Evolutionary conservation across 352 stramenopile genomes (phyloP).

Genomic region (Pythium sp.): DNA sequence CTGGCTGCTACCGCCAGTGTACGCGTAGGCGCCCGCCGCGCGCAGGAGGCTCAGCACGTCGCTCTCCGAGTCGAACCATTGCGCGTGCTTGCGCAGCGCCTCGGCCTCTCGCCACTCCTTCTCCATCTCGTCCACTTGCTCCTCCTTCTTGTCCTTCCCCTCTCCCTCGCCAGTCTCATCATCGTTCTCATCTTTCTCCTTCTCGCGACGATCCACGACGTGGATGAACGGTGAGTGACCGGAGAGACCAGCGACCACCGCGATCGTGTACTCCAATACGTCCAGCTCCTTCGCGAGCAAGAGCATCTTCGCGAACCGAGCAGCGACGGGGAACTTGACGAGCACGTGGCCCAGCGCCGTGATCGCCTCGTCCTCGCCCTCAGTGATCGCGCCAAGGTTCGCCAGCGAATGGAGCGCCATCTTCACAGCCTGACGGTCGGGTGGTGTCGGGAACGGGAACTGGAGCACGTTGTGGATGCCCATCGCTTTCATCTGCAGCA

Average conservation of each 20-base stretch:
- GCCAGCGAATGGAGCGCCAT: slow-evolving; percentile 85
- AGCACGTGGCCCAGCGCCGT: slow-evolving; percentile 78
- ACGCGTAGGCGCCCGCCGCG: slow-evolving; percentile 76
- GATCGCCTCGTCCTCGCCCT: slow-evolving; percentile 62
- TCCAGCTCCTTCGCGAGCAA: slow-evolving; percentile 69
- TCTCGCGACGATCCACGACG: slow-evolving; percentile 52
- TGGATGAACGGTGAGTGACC: slow-evolving; percentile 76
- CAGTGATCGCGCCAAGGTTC: slow-evolving; percentile 66
- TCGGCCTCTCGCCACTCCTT: slow-evolving; percentile 74
- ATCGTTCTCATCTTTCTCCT: slow-evolving; percentile 34
- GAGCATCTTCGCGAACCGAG: slow-evolving; percentile 90
- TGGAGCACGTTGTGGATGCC: slow-evolving; percentile 92
- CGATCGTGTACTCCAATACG: slow-evolving; percentile 79
- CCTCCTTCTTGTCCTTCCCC: slow-evolving; percentile 28
- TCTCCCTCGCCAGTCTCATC: slow-evolving; percentile 13
- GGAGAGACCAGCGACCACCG: slow-evolving; percentile 72
- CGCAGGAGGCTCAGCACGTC: slow-evolving; percentile 78
- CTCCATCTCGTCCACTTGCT: slow-evolving; percentile 59
- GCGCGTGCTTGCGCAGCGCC: slow-evolving; percentile 60
- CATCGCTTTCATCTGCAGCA: slow-evolving; percentile 98
- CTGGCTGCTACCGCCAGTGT: slow-evolving; percentile 46
- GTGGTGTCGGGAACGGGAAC: slow-evolving; percentile 97
- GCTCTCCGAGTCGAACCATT: slow-evolving; percentile 82
- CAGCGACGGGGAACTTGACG: slow-evolving; percentile 84
- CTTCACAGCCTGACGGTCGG: slow-evolving; percentile 84